phyloP scores from a whole-genome alignment of 1,284 basidiomycete genomes.

The Mycena sp. region DNA sequence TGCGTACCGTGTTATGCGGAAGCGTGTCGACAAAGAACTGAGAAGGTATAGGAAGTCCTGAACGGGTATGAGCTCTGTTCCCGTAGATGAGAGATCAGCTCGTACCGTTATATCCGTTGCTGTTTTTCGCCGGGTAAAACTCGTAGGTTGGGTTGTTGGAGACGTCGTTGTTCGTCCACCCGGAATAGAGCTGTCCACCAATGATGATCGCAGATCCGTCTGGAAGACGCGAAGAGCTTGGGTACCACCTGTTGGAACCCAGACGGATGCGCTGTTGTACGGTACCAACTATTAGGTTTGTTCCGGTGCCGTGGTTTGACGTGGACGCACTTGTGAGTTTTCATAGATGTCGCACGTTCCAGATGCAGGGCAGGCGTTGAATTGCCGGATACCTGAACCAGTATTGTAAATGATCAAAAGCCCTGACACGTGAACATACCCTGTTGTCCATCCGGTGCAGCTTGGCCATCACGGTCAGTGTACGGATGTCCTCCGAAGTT shows the following conservation, averaged over 20 bases:
- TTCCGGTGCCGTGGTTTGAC: too few relatives aligned
- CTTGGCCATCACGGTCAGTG: slow-evolving; percentile 9
- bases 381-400: slow-evolving; percentile 11
- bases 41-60: slow-evolving; percentile 20
- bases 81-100: not conserved
- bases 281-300: not conserved
- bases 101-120: slow-evolving; percentile 18
- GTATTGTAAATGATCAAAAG: not conserved
- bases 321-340: not conserved
- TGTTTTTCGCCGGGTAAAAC: slow-evolving; percentile 25
- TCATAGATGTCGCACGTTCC: slow-evolving; percentile 22
- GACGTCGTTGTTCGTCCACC: slow-evolving; percentile 18
- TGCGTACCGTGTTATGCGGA: slow-evolving; percentile 21
- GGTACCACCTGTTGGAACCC: slow-evolving; percentile 22
- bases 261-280: slow-evolving; percentile 10
- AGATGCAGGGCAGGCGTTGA: slow-evolving; percentile 13
- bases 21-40: slow-evolving; percentile 24
- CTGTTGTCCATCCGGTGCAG: slow-evolving; percentile 22
- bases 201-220: slow-evolving; percentile 24
- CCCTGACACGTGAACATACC: not conserved
- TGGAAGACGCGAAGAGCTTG: slow-evolving; percentile 16
- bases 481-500: slow-evolving; percentile 26
- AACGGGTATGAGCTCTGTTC: not conserved
- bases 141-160: slow-evolving; percentile 26
- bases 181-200: slow-evolving; percentile 11